Percentiles rank a stretch among this genome's conserved stretches.
phyloP scores from a whole-genome alignment of 768 basidiomycete genomes.

The Boletus pseudopeckii region DNA sequence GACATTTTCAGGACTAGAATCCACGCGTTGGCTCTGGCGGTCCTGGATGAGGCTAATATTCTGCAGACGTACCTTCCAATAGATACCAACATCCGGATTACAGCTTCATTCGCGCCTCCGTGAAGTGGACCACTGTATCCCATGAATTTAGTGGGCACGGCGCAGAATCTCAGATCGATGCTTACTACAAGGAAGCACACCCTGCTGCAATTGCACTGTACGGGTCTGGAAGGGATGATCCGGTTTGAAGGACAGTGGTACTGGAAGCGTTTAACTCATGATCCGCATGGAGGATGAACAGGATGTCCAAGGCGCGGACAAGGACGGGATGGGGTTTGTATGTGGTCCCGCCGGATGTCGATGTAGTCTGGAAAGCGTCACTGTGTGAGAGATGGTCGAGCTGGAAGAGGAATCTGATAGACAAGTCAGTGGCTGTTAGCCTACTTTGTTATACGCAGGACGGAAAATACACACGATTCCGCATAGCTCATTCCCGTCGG shows the following conservation, averaged over 20 bases:
- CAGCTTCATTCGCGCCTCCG: slow-evolving; percentile 90
- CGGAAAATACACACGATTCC: slow-evolving; percentile 53
- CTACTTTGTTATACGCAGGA: background rate
- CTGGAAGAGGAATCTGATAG: slow-evolving; percentile 76
- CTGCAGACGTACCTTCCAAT: slow-evolving; percentile 66
- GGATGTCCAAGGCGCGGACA: slow-evolving; percentile 80
- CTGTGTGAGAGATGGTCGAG: slow-evolving; percentile 67
- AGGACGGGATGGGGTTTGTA: slow-evolving; percentile 83
- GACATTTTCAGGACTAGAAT: slow-evolving; percentile 70
- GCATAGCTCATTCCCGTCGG: slow-evolving; percentile 82
- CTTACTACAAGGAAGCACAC: slow-evolving; percentile 84
- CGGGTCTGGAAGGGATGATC: slow-evolving; percentile 86
- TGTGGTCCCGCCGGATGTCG: slow-evolving; percentile 47
- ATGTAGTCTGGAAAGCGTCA: slow-evolving; percentile 21
- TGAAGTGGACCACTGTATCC: slow-evolving; percentile 29
- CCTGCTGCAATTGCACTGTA: slow-evolving; percentile 88
- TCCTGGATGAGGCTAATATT: background rate
- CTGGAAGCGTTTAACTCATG: slow-evolving; percentile 88
- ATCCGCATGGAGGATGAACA: slow-evolving; percentile 87
- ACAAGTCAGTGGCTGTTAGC: background rate
- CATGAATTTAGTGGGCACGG: background rate
- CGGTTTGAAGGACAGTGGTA: slow-evolving; percentile 85
- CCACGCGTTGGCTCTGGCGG: background rate
- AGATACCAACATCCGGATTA: slow-evolving; percentile 88
- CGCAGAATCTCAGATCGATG: slow-evolving; percentile 5